Conservation (phyloP, 768 basidiomycete genomes). For the Pilatotrama ljubarskyi region DNA sequence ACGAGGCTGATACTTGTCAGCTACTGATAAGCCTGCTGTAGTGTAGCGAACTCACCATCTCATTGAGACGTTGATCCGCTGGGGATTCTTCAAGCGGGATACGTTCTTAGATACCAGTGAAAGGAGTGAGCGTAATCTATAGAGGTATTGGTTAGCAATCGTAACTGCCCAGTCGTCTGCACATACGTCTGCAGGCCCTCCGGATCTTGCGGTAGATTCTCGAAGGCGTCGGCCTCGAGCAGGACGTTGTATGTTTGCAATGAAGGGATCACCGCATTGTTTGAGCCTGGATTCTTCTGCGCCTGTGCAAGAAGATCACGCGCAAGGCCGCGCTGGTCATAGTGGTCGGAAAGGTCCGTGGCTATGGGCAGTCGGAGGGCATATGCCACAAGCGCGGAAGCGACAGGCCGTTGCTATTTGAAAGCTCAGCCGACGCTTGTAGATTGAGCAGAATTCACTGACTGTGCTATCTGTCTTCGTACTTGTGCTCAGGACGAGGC, state of each 20-base stretch:
- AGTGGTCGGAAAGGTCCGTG: constrained; percentile 33
- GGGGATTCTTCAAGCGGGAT: constrained; percentile 75
- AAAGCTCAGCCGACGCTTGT: background rate
- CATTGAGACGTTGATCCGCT: constrained; percentile 79
- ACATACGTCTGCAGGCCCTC: constrained; percentile 56
- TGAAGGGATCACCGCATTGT: constrained; percentile 79
- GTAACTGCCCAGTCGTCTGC: background rate
- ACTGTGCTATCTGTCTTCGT: constrained; percentile 87
- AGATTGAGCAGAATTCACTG: constrained; percentile 32
- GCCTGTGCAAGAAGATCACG: constrained; percentile 59
- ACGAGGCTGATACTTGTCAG: constrained; percentile 49
- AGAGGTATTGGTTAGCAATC: background rate
- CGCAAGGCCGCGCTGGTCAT: constrained; percentile 53
- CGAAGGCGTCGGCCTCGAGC: constrained; percentile 66
- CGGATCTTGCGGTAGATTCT: constrained; percentile 44
- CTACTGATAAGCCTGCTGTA: background rate
- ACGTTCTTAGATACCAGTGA: constrained; percentile 62
- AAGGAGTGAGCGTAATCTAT: constrained; percentile 57
- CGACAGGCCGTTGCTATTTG: constrained; percentile 66
- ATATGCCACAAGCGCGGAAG: constrained; percentile 61
- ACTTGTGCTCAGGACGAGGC: constrained; percentile 77
- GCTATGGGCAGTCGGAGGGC: constrained; percentile 51
- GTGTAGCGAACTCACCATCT: constrained; percentile 59
- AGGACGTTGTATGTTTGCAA: constrained; percentile 75
- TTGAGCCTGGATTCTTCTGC: constrained; percentile 55